phyloP scores from a whole-genome alignment of 768 basidiomycete genomes.

The Coprinopsis cinerea region DNA sequence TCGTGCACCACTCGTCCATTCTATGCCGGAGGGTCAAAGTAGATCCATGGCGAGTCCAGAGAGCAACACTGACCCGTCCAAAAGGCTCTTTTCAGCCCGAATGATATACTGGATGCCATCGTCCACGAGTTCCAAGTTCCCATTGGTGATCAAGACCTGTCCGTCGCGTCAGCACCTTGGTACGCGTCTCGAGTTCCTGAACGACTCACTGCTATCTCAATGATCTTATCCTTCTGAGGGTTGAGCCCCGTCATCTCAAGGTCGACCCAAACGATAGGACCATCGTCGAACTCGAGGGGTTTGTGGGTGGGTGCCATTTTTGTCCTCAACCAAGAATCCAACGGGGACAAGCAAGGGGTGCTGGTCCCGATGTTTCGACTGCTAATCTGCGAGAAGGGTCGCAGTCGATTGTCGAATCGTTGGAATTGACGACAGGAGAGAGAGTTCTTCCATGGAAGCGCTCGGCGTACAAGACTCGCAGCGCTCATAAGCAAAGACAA shows the following conservation, averaged over 20 bases:
- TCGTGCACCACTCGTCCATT: constrained; percentile 86
- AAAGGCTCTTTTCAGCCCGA: constrained; percentile 54
- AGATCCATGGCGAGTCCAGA: no score
- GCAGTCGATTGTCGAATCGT: no score
- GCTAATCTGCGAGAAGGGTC: no score
- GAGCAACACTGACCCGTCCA: constrained; percentile 63
- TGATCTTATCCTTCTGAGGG: constrained; percentile 57
- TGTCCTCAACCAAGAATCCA: not conserved
- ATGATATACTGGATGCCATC: constrained; percentile 76
- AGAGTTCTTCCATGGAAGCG: not conserved
- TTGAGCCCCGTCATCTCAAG: constrained; percentile 85
- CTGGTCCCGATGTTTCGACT: no score
- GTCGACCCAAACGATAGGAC: constrained; percentile 79
- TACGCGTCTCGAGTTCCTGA: not conserved
- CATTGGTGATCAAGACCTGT: constrained; percentile 84
- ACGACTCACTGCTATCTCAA: constrained; percentile 69
- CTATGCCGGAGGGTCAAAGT: constrained; percentile 32
- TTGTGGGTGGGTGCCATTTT: not conserved
- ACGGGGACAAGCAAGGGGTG: no score
- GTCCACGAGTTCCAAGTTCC: constrained; percentile 75
- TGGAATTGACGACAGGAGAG: not conserved
- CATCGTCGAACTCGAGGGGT: constrained; percentile 38
- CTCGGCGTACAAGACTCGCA: not conserved
- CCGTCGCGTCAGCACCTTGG: no score
- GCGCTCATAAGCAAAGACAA: constrained; percentile 6